phyloP scores from a whole-genome alignment of 768 basidiomycete genomes.

The Asterophora lycoperdoides region DNA sequence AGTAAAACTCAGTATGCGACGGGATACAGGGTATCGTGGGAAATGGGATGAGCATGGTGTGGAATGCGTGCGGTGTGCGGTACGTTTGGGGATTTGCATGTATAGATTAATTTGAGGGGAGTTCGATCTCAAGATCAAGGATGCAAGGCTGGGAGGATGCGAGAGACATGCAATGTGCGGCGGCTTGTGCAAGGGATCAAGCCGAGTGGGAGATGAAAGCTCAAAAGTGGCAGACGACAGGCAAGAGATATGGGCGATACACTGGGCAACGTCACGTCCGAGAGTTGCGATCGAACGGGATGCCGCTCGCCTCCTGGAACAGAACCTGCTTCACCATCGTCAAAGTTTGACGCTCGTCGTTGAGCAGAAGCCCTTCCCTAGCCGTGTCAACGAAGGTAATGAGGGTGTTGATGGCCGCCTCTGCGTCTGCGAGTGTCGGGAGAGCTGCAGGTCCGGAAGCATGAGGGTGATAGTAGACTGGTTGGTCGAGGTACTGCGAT shows the following conservation, averaged over 20 bases:
- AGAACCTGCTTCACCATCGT: slow-evolving; percentile 47
- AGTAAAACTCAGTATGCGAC: background rate
- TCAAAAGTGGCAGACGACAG: background rate
- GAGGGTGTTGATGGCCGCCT: slow-evolving; percentile 51
- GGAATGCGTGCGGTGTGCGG: background rate
- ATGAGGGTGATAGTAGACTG: background rate
- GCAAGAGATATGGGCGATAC: background rate
- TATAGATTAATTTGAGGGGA: background rate
- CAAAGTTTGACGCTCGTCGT: slow-evolving; percentile 37
- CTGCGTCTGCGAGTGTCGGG: slow-evolving; percentile 46
- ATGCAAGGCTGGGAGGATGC: background rate
- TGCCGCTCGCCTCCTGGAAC: slow-evolving; percentile 39
- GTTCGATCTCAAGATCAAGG: background rate
- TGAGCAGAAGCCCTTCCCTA: slow-evolving; percentile 25
- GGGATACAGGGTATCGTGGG: slow-evolving; percentile 5
- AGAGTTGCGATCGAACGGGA: slow-evolving; percentile 18
- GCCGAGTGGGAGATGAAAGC: background rate
- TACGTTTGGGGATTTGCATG: background rate
- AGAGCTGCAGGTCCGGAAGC: slow-evolving; percentile 6
- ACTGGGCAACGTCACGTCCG: too few species aligned
- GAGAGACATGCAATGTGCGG: background rate
- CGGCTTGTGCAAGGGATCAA: background rate
- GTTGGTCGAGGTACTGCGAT: background rate
- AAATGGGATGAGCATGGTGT: background rate
- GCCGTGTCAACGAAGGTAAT: slow-evolving; percentile 45